Evolutionary conservation across 2,329 filamentous ascomycete species (phyloP).

Genomic region (Aspergillus ochraceus): DNA sequence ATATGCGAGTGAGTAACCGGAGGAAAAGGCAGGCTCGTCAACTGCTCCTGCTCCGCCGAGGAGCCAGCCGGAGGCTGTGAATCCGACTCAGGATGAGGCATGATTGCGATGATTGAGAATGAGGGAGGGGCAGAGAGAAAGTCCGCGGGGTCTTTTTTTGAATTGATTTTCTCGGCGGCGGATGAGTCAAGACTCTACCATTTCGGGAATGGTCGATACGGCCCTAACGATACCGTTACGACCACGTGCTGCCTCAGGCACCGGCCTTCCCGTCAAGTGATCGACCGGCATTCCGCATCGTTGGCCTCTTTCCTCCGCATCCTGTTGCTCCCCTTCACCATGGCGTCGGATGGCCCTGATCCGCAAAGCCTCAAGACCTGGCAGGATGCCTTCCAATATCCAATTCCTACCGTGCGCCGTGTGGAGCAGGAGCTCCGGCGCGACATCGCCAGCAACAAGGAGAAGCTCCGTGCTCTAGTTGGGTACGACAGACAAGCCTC

Average conservation of each 20-base stretch:
- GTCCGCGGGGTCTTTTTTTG: constrained; percentile 1
- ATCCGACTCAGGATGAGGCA: constrained; percentile 32
- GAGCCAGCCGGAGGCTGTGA: constrained; percentile 11
- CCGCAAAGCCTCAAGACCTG: constrained; percentile 58
- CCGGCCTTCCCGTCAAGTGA: constrained; percentile 1
- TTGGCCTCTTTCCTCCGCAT: constrained; percentile 11
- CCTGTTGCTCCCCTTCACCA: constrained; percentile 27
- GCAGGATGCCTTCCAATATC: constrained; percentile 68
- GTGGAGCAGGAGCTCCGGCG: constrained; percentile 65
- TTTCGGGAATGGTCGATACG: constrained; percentile 11
- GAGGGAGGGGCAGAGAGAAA: neutral
- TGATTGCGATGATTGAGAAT: constrained; percentile 9
- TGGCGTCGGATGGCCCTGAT: constrained; percentile 59
- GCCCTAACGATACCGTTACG: neutral
- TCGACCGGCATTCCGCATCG: constrained; percentile 1
- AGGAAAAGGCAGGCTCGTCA: constrained; percentile 65
- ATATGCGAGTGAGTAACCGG: constrained; percentile 85
- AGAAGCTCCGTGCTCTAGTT: constrained; percentile 66
- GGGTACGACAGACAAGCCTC: constrained; percentile 50
- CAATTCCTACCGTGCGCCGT: constrained; percentile 61
- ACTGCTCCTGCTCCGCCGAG: constrained; percentile 13
- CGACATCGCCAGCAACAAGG: constrained; percentile 63
- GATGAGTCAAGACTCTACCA: constrained; percentile 14
- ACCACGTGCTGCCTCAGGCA: constrained; percentile 24
- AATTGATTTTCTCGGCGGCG: constrained; percentile 2